Evolutionary conservation across 1,284 basidiomycete species (phyloP).

Genomic region (Schizophyllum commune): DNA sequence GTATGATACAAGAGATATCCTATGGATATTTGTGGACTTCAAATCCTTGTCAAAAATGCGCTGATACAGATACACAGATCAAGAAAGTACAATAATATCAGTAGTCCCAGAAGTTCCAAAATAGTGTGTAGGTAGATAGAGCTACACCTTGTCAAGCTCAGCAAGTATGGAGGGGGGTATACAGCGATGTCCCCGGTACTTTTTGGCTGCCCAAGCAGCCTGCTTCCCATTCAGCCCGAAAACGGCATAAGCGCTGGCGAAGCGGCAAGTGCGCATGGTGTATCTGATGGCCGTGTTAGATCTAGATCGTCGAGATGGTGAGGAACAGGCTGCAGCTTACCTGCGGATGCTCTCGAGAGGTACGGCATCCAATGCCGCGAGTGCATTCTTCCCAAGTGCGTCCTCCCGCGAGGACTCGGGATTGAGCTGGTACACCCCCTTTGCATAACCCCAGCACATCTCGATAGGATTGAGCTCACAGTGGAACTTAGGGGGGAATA

Average conservation of each 20-base stretch:
- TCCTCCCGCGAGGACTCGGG: constrained; percentile 7
- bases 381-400: constrained; percentile 8
- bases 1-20: too few relatives aligned
- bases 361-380: constrained; percentile 7
- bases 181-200: constrained; percentile 5
- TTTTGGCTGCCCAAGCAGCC: constrained; percentile 8
- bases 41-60: too few relatives aligned
- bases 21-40: too few relatives aligned
- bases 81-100: too few relatives aligned
- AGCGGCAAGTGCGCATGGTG: constrained; percentile 6
- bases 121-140: too few relatives aligned
- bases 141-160: too few relatives aligned
- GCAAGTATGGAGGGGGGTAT: background rate
- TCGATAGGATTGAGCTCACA: constrained; percentile 15
- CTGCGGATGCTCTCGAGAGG: constrained; percentile 5
- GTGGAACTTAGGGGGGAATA: constrained; percentile 16
- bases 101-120: too few relatives aligned
- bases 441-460: constrained; percentile 13
- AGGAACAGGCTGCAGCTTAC: background rate
- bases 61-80: too few relatives aligned
- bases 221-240: constrained; percentile 4
- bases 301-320: background rate
- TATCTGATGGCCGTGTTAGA: background rate
- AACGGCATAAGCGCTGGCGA: constrained; percentile 4
- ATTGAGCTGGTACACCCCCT: constrained; percentile 9